These are phyloP conservation scores for Penicillium arizonense DNA, from an alignment of 495 filamentous ascomycete genomes.

Conservation along the genomic window DNA sequence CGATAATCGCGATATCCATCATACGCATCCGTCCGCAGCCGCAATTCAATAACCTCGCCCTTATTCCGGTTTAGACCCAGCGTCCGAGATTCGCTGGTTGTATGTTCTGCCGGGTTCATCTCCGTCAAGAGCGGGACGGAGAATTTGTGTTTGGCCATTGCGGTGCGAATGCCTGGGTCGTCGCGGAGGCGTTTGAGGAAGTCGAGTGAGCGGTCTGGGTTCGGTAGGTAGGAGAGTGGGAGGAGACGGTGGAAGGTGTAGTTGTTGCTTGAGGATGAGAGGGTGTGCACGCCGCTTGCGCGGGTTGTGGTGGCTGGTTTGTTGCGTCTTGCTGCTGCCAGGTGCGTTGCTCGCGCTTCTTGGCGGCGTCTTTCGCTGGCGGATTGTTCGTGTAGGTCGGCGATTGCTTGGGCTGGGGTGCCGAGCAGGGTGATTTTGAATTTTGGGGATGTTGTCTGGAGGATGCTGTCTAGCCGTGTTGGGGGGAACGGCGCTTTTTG, in stretches of 20 bases:
- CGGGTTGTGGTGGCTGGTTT: conserved; percentile 29
- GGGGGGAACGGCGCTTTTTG: conserved; percentile 62
- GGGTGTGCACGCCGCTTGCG: conserved; percentile 44
- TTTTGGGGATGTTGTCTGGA: conserved; percentile 47
- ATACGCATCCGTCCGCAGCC: conserved; percentile 87
- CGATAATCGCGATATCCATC: conserved; percentile 93
- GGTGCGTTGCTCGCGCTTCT: conserved; percentile 37
- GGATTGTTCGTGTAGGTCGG: conserved; percentile 39
- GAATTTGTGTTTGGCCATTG: conserved; percentile 83
- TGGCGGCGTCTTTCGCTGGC: conserved; percentile 37
- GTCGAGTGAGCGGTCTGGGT: conserved; percentile 60
- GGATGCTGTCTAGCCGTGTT: conserved; percentile 26
- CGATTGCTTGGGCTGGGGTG: conserved; percentile 32
- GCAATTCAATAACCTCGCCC: conserved; percentile 88
- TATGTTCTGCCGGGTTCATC: conserved; percentile 88
- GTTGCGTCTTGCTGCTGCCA: conserved; percentile 27
- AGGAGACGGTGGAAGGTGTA: conserved; percentile 83
- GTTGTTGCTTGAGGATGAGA: conserved; percentile 43
- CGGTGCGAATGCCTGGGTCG: conserved; percentile 80
- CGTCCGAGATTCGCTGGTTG: conserved; percentile 74
- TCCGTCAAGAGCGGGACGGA: conserved; percentile 86
- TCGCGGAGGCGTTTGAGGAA: conserved; percentile 75
- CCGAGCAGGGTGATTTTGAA: conserved; percentile 46
- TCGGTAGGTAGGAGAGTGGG: conserved; percentile 76
- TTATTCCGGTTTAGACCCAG: conserved; percentile 85